Conservation (phyloP, 2,329 filamentous ascomycete genomes). For the Dothideomycetidae sp. region DNA sequence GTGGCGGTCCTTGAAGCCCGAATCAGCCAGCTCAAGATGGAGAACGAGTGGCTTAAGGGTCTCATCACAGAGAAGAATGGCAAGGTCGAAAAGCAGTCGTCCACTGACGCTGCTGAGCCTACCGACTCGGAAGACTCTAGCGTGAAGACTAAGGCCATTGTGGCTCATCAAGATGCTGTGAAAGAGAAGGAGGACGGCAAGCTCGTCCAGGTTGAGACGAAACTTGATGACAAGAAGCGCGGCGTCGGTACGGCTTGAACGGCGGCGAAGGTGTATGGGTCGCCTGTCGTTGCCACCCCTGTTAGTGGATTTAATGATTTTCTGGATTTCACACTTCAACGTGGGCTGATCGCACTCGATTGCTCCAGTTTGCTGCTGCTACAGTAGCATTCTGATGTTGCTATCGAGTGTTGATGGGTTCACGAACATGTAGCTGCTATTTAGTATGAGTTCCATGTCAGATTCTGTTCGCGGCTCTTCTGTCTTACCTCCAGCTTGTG, state of each 20-base stretch:
- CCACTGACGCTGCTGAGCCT: background rate
- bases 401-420: too few relatives aligned
- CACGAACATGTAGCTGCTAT: too few relatives aligned
- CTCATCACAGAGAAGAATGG: slow-evolving; percentile 37
- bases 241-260: slow-evolving; percentile 5
- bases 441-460: too few relatives aligned
- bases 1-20: slow-evolving; percentile 31
- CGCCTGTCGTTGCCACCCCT: slow-evolving; percentile 8
- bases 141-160: background rate
- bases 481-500: too few relatives aligned
- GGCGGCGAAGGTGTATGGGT: slow-evolving; percentile 9
- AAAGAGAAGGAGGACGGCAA: slow-evolving; percentile 7
- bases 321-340: too few relatives aligned
- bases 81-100: slow-evolving; percentile 7
- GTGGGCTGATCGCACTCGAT: too few relatives aligned
- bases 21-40: slow-evolving; percentile 37
- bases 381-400: too few relatives aligned
- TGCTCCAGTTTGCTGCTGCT: too few relatives aligned
- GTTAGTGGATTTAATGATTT: too few relatives aligned
- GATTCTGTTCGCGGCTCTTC: too few relatives aligned
- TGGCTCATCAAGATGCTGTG: background rate
- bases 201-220: background rate
- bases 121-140: background rate
- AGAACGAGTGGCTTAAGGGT: slow-evolving; percentile 39
- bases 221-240: slow-evolving; percentile 6